phyloP scores from a whole-genome alignment of 2,329 filamentous ascomycete species.

The Rhynchosporium agropyri region DNA sequence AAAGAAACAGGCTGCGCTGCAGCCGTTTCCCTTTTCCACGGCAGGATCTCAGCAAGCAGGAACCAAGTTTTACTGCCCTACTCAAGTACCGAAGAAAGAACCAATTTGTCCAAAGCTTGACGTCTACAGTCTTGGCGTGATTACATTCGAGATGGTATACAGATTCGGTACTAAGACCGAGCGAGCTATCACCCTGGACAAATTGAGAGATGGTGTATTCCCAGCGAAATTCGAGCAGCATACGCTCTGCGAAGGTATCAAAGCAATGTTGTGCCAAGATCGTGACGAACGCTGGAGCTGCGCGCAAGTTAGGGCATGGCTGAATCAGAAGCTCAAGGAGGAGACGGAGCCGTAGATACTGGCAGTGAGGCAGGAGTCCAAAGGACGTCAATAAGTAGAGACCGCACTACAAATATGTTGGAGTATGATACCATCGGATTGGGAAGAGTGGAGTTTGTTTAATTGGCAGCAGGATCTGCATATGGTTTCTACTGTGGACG shows the following conservation, averaged over 20 bases:
- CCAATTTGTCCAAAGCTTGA: conserved; percentile 56
- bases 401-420: not conserved
- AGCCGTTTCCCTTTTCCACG: conserved; percentile 15
- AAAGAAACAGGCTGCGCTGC: conserved; percentile 1
- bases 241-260: conserved; percentile 35
- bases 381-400: not conserved
- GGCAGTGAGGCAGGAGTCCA: not conserved
- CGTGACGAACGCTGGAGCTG: conserved; percentile 22
- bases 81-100: conserved; percentile 24
- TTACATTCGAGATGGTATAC: conserved; percentile 63
- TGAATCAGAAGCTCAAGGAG: conserved; percentile 12
- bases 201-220: conserved; percentile 40
- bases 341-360: not conserved
- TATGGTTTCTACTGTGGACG: not conserved
- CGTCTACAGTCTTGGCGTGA: conserved; percentile 62
- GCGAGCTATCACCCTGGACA: conserved; percentile 47
- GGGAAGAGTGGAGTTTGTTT: conserved; percentile 7
- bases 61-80: conserved; percentile 61
- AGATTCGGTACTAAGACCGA: conserved; percentile 55
- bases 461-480: conserved; percentile 7
- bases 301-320: conserved; percentile 19
- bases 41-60: conserved; percentile 50
- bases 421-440: conserved; percentile 15
- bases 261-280: conserved; percentile 21
- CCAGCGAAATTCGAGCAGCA: conserved; percentile 35